Percentiles rank a stretch among this genome's conserved stretches.
Conservation (phyloP, 164 flowering plant species). For the Magnolia kwangsiensis region DNA sequence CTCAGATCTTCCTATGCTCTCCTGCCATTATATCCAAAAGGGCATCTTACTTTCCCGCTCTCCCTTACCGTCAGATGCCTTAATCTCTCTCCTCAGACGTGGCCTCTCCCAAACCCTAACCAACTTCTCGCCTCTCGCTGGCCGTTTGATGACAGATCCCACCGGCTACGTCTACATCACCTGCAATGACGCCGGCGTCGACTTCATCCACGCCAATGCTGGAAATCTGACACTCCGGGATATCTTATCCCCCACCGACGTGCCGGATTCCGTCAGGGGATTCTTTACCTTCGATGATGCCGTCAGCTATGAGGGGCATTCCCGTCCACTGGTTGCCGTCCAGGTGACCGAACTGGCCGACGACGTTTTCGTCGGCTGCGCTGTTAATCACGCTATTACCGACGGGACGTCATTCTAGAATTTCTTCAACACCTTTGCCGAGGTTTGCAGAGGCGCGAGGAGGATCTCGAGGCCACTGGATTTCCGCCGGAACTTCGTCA, state of each 20-base stretch:
- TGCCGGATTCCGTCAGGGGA: constrained; percentile 37
- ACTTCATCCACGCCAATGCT: constrained; percentile 56
- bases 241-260: constrained; percentile 38
- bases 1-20: constrained; percentile 91
- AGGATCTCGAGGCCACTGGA: constrained; percentile 47
- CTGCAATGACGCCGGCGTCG: constrained; percentile 73
- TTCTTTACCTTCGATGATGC: constrained; percentile 52
- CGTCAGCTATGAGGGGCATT: constrained; percentile 69
- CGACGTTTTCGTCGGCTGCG: constrained; percentile 69
- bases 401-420: constrained; percentile 96
- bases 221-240: constrained; percentile 25
- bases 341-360: constrained; percentile 83
- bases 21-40: constrained; percentile 88
- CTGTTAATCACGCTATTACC: constrained; percentile 72
- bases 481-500: constrained; percentile 48
- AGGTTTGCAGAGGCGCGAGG: constrained; percentile 33
- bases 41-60: constrained; percentile 59
- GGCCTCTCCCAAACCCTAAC: constrained; percentile 55
- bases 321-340: constrained; percentile 54
- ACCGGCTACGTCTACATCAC: constrained; percentile 49
- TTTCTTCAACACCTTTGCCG: constrained; percentile 79
- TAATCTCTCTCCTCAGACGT: constrained; percentile 39
- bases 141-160: constrained; percentile 54
- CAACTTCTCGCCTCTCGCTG: constrained; percentile 78
- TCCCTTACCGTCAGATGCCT: constrained; percentile 27